A percentile compares a stretch with the other conserved stretches of the same genome.
phyloP scores from a whole-genome alignment of 176 grass and related monocot species.

The Rhipidocladum racemiflorum region DNA sequence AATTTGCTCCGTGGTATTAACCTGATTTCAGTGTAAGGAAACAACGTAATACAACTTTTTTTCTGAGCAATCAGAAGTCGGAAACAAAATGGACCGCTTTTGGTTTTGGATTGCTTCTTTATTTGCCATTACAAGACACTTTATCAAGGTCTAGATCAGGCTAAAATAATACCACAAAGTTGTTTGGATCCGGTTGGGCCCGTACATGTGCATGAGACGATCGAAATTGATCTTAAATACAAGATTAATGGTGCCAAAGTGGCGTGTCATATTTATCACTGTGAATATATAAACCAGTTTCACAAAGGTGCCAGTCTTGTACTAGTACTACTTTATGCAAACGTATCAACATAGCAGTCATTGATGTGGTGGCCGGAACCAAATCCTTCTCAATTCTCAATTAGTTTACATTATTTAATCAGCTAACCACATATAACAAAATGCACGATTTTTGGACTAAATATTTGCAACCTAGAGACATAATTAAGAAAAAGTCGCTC shows the following conservation, averaged over 20 bases:
- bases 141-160: not conserved
- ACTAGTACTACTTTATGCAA: constrained; percentile 12
- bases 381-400: not conserved
- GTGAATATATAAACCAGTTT: not conserved
- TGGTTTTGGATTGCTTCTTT: not conserved
- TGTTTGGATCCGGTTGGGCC: not conserved
- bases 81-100: not conserved
- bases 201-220: not conserved
- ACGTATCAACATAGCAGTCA: constrained; percentile 6
- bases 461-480: not conserved
- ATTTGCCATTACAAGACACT: not conserved
- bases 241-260: not conserved
- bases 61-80: not conserved
- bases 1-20: not conserved
- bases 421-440: not conserved
- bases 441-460: not conserved
- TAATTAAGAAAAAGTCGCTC: not conserved
- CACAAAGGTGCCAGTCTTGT: not conserved
- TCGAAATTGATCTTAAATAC: not conserved
- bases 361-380: constrained; percentile 28
- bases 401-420: not conserved
- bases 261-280: not conserved
- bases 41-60: not conserved
- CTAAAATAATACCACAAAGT: not conserved
- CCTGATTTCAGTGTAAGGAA: not conserved